Percentiles rank a stretch among this genome's conserved stretches.
phyloP scores from a whole-genome alignment of 1,284 basidiomycete genomes.

The Apiotrichum akiyoshidainum region DNA sequence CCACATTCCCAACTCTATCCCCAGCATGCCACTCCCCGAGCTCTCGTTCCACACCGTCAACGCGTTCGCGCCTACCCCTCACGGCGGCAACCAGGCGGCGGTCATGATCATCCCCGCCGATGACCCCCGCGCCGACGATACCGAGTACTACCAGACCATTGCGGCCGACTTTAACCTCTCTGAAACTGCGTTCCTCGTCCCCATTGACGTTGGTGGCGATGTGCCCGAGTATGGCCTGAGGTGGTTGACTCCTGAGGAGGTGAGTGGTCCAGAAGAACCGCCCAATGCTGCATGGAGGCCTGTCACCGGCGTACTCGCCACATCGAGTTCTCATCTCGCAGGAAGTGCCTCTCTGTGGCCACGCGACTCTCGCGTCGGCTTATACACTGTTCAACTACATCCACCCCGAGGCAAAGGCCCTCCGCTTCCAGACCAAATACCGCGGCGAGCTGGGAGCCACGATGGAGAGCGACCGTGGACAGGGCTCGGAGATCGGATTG shows the following conservation, averaged over 20 bases:
- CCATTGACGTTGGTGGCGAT: conserved; percentile 15
- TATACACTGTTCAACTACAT: conserved; percentile 29
- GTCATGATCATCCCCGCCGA: conserved; percentile 31
- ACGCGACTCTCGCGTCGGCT: conserved; percentile 41
- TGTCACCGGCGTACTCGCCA: too few species aligned
- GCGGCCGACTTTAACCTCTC: conserved; percentile 39
- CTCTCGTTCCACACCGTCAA: conserved; percentile 36
- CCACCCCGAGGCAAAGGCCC: conserved; percentile 16
- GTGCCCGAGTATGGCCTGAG: conserved; percentile 30
- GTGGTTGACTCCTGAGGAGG: conserved; percentile 41
- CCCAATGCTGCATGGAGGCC: too few species aligned
- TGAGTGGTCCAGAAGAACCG: conserved; percentile 13
- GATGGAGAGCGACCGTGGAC: conserved; percentile 13
- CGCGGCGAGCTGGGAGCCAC: conserved; percentile 31
- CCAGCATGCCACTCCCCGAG: conserved; percentile 10
- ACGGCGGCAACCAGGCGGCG: conserved; percentile 43
- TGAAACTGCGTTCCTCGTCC: conserved; percentile 39
- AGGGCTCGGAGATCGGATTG: conserved; percentile 58
- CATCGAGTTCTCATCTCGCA: neutral
- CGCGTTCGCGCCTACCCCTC: conserved; percentile 35
- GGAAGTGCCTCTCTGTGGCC: conserved; percentile 43
- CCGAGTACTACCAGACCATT: conserved; percentile 27
- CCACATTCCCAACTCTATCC: neutral
- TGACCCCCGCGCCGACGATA: conserved; percentile 28
- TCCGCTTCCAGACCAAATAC: conserved; percentile 34